Base-by-base conservation (phyloP, 371 early-diverging fungal species). In the Chytridium lagenaria region DNA sequence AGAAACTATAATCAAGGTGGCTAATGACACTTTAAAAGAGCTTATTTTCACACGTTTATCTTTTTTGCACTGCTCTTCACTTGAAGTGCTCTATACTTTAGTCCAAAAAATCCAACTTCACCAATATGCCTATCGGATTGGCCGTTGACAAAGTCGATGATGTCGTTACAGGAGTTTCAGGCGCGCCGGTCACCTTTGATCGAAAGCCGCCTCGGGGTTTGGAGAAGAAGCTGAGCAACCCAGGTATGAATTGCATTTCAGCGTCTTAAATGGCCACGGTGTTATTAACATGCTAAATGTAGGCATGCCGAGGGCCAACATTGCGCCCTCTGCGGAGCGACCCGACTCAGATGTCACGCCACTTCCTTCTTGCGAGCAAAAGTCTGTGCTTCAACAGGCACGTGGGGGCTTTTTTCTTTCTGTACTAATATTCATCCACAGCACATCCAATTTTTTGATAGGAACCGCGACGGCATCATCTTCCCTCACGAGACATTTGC, bases 371-470 rank as follows among this genome's bases (percentile, higher is more conserved):
- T 61, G 61, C 36, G 61, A 61, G 12, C 61, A 61, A 61, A 61
- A 61, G 36, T 61, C 61, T 5, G 61, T 61, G 10, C 37, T 61
- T 15, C 61, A 61, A 26, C 44, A 44, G 44, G 44, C n/a, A n/a
- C n/a, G n/a, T n/a, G n/a, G 7, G 44, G 44, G 44, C 44, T 44
- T 7, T 19, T 44, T 44, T 44, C 44, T 12, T 19, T 44, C n/a
- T n/a, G n/a, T n/a, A 7, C 44, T 19, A 44, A 44, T 44, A 19
- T 44, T 44, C 44, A 12, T 19, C 7, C 7, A 44, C 61, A 61
- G 61, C 61, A 61, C 26, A 61, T 61, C 36, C 61, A 36, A 33
- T 61, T 61, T 23, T 61, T 61, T 61, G 61, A 61, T 23, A 28
- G 61, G 12, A 34, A 61, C 36, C 7, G 23, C 34, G 36, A 61